Evolutionary conservation across 2,329 filamentous ascomycete species (phyloP).

Genomic region (Xylaria sp.): DNA sequence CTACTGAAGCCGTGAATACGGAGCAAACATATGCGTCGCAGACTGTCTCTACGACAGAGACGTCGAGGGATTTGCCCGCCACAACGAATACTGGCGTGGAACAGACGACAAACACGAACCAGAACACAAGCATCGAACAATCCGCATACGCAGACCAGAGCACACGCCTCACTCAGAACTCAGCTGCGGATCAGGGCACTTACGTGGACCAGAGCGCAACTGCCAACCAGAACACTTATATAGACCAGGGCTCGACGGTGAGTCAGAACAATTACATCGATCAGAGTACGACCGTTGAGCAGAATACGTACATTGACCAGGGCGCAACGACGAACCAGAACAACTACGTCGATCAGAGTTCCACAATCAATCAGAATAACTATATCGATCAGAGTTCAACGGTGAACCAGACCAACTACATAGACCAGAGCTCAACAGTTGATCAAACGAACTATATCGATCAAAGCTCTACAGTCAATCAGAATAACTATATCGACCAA

Average conservation of each 20-base stretch:
- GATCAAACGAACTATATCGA: constrained; percentile 20
- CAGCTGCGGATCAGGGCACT: constrained; percentile 26
- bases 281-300: constrained; percentile 12
- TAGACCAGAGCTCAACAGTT: constrained; percentile 17
- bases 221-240: constrained; percentile 15
- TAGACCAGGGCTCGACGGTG: constrained; percentile 17
- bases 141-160: constrained; percentile 7
- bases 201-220: constrained; percentile 24
- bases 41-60: constrained; percentile 1
- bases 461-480: constrained; percentile 14
- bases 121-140: constrained; percentile 11
- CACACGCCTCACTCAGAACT: constrained; percentile 14
- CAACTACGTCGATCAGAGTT: not conserved
- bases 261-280: constrained; percentile 15
- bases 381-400: constrained; percentile 23
- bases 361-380: not conserved
- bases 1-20: not conserved
- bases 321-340: constrained; percentile 3
- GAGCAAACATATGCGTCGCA: constrained; percentile 21
- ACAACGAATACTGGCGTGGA: not conserved
- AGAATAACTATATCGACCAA: constrained; percentile 21
- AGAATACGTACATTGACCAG: constrained; percentile 3
- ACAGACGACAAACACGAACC: constrained; percentile 22
- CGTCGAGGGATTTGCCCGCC: not conserved
- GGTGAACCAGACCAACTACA: constrained; percentile 9